These are phyloP conservation scores for Leucosporidium creatinivorum DNA, from an alignment of 768 basidiomycete species.

Conservation along the genomic window DNA sequence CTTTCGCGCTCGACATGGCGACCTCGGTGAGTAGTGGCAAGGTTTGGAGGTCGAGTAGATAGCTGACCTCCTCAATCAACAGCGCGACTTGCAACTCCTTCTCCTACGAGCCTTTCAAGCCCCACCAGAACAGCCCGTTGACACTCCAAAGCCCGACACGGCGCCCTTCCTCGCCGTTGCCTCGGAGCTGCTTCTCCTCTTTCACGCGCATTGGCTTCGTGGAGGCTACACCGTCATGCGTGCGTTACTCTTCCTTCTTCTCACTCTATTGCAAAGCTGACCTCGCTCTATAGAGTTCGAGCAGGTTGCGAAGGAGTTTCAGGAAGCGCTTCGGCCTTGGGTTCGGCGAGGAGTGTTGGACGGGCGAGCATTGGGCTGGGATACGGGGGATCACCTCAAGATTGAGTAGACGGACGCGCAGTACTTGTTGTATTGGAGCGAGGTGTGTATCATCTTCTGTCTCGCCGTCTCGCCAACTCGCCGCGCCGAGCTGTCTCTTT, in stretches of 20 bases:
- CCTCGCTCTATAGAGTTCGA: constrained; percentile 17
- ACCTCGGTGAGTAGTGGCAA: neutral
- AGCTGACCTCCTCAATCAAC: neutral
- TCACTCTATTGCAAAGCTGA: neutral
- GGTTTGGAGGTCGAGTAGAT: neutral
- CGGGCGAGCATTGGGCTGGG: constrained; percentile 26
- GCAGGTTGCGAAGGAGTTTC: constrained; percentile 6
- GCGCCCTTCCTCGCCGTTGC: constrained; percentile 11
- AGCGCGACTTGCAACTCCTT: constrained; percentile 31
- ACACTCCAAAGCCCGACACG: neutral
- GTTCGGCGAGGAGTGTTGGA: constrained; percentile 22
- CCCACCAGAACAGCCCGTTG: neutral
- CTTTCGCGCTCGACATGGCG: constrained; percentile 24
- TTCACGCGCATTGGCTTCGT: constrained; percentile 27
- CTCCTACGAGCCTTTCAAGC: constrained; percentile 20
- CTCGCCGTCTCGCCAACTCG: too few relatives aligned
- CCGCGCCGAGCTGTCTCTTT: too few relatives aligned
- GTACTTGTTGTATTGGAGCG: too few relatives aligned
- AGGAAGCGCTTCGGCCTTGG: constrained; percentile 18
- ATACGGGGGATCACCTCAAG: constrained; percentile 15
- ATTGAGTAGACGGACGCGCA: constrained; percentile 2
- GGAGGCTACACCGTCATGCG: constrained; percentile 20
- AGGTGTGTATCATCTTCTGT: too few relatives aligned
- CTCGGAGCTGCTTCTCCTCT: constrained; percentile 19
- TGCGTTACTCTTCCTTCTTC: neutral